phyloP scores from a whole-genome alignment of 2,329 filamentous ascomycete genomes.

The Aspergillus awamori region DNA sequence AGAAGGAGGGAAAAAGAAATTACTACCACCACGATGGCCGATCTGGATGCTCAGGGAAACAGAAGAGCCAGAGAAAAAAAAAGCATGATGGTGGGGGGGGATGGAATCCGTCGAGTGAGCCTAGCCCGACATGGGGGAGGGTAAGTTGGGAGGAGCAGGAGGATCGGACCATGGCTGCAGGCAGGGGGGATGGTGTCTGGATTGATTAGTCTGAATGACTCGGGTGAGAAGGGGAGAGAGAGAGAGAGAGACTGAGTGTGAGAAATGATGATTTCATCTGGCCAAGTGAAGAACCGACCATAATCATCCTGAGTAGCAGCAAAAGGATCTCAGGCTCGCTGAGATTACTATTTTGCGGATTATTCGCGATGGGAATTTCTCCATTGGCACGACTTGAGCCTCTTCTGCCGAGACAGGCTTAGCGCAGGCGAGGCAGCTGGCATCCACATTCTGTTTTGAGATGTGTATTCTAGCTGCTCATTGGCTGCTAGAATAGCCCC shows the following conservation, averaged over 20 bases:
- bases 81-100: background rate
- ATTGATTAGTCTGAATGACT: background rate
- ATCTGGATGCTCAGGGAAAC: background rate
- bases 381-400: background rate
- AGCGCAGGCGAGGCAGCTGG: background rate
- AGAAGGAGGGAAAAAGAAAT: slow-evolving; percentile 7
- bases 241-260: no score
- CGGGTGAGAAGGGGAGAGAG: background rate
- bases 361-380: background rate
- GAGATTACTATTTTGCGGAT: background rate
- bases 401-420: slow-evolving; percentile 1
- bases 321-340: background rate
- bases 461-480: background rate
- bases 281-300: background rate
- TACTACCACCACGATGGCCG: background rate
- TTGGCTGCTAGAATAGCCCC: slow-evolving; percentile 4
- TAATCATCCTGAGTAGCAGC: background rate
- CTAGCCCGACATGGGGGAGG: background rate
- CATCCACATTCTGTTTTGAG: slow-evolving; percentile 6
- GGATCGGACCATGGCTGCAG: slow-evolving; percentile 3
- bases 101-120: background rate
- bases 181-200: background rate
- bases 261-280: slow-evolving; percentile 3
- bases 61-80: background rate
- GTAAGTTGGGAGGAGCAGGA: background rate